A percentile compares a stretch with the other conserved stretches of the same genome.
These are phyloP conservation scores for Ramalina intermedia DNA, from an alignment of 495 filamentous ascomycete species.

Conservation along the genomic window DNA sequence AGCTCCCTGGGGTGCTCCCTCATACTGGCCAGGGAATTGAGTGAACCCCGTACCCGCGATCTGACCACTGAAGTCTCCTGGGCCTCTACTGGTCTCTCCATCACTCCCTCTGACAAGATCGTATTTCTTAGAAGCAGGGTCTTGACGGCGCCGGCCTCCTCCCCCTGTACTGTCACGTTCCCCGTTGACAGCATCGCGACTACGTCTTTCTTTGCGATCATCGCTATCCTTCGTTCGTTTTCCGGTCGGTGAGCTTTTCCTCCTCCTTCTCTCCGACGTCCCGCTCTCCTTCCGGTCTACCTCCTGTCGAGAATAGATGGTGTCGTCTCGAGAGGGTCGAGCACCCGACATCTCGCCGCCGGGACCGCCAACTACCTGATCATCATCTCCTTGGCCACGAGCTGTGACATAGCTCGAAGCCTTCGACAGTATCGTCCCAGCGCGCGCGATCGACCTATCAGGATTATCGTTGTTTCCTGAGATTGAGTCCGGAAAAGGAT, in stretches of 20 bases:
- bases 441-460: too few species aligned
- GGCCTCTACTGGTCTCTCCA: slow-evolving; percentile 2
- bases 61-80: slow-evolving; percentile 24
- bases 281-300: too few species aligned
- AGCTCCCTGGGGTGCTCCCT: slow-evolving; percentile 14
- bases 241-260: slow-evolving; percentile 1
- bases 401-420: too few species aligned
- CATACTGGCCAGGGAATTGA: slow-evolving; percentile 31
- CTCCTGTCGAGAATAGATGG: too few species aligned
- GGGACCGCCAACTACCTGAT: slow-evolving; percentile 7
- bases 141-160: slow-evolving; percentile 15
- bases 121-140: not conserved
- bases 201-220: slow-evolving; percentile 21
- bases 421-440: too few species aligned
- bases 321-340: too few species aligned
- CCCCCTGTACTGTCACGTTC: slow-evolving; percentile 24
- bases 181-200: slow-evolving; percentile 15
- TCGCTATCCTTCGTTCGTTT: slow-evolving; percentile 15
- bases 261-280: not conserved
- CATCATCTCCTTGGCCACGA: slow-evolving; percentile 7
- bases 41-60: slow-evolving; percentile 23
- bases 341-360: too few species aligned
- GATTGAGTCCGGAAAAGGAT: not conserved
- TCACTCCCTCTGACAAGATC: not conserved
- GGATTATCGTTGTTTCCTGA: slow-evolving; percentile 11